A percentile compares a stretch with the other conserved stretches of the same genome.
Conservation (phyloP, 495 filamentous ascomycete species). For the Penicillium antarcticum region DNA sequence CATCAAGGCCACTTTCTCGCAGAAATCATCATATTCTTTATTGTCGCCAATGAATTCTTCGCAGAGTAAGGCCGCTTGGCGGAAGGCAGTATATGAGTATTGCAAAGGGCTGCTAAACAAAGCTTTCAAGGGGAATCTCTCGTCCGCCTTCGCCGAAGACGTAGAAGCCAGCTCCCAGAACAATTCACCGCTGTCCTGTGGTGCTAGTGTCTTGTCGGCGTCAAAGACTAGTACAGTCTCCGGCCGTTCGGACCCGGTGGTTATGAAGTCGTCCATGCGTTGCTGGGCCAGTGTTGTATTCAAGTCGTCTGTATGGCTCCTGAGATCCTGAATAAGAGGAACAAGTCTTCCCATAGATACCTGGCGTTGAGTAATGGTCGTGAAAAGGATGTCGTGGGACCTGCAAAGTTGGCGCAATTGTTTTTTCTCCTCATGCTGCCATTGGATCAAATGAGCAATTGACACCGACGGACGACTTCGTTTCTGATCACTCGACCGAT, state of each 20-base stretch:
- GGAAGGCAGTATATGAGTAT: conserved; percentile 51
- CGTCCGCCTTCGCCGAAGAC: conserved; percentile 1
- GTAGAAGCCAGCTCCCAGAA: conserved; percentile 45
- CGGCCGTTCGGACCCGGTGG: conserved; percentile 10
- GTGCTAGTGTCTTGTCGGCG: conserved; percentile 55
- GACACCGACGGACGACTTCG: conserved; percentile 35
- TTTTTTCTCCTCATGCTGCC: conserved; percentile 51
- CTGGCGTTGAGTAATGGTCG: conserved; percentile 12
- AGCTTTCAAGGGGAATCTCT: conserved; percentile 32
- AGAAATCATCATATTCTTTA: conserved; percentile 44
- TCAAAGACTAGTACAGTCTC: conserved; percentile 55
- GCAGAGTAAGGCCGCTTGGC: conserved; percentile 54
- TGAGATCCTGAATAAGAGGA: conserved; percentile 37
- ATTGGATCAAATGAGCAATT: conserved; percentile 41
- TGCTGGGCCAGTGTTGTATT: conserved; percentile 38
- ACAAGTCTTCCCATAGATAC: conserved; percentile 13
- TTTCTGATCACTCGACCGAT: conserved; percentile 35
- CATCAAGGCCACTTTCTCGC: conserved; percentile 45
- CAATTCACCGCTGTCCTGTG: conserved; percentile 50
- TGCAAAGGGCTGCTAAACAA: conserved; percentile 49
- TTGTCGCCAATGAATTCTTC: conserved; percentile 42
- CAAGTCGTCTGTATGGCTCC: conserved; percentile 31
- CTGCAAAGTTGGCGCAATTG: conserved; percentile 49
- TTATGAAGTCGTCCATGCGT: conserved; percentile 36
- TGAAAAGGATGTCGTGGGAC: conserved; percentile 47